A percentile compares a stretch with the other conserved stretches of the same genome.
Conservation (phyloP, 2,329 filamentous ascomycete species). For the Aspergillus arachidicola region DNA sequence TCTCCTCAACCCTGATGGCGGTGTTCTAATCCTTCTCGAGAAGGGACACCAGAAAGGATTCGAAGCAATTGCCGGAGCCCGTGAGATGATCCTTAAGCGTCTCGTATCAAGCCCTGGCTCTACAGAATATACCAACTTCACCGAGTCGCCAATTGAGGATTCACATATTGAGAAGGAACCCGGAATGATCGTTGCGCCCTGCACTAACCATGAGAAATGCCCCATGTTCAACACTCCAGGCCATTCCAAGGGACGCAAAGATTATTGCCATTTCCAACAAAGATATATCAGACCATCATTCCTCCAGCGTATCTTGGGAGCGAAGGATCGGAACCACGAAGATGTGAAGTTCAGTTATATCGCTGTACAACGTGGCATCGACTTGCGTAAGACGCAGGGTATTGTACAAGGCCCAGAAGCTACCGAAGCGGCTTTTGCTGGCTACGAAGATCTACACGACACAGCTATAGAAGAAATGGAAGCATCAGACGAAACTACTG, state of each 20-base stretch:
- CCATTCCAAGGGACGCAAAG: conserved; percentile 72
- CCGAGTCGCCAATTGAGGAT: conserved; percentile 32
- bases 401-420: conserved; percentile 58
- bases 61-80: conserved; percentile 83
- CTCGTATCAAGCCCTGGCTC: conserved; percentile 66
- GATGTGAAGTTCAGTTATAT: conserved; percentile 91
- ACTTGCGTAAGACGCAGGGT: conserved; percentile 50
- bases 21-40: conserved; percentile 83
- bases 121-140: conserved; percentile 43
- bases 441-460: conserved; percentile 61
- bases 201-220: conserved; percentile 85
- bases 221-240: conserved; percentile 83
- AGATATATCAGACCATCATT: conserved; percentile 83
- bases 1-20: conserved; percentile 78
- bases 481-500: conserved; percentile 11
- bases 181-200: conserved; percentile 67
- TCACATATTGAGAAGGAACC: conserved; percentile 51
- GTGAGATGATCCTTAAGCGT: conserved; percentile 74
- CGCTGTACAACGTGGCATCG: conserved; percentile 75
- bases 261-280: conserved; percentile 90
- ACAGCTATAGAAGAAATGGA: conserved; percentile 21
- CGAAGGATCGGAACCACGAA: conserved; percentile 75
- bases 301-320: conserved; percentile 73
- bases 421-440: conserved; percentile 69
- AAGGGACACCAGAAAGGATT: conserved; percentile 92